phyloP scores from a whole-genome alignment of 345 rosid species.

The Eutrema heterophyllum region DNA sequence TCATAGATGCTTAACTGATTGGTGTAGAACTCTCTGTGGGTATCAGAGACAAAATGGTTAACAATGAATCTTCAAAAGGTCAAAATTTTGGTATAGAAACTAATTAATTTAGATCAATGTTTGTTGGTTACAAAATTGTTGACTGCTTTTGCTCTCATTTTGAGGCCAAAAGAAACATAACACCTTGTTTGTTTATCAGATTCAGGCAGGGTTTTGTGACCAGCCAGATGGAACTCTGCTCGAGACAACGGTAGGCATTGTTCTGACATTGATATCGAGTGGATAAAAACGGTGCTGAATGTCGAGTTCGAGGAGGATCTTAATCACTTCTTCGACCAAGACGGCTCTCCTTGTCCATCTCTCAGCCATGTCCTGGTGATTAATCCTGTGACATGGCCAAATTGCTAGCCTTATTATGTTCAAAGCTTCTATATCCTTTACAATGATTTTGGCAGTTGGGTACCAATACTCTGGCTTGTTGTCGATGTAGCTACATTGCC shows the following conservation, averaged over 20 bases:
- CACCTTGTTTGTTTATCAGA: neutral
- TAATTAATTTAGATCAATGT: slow-evolving; percentile 16
- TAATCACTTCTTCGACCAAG: slow-evolving; percentile 64
- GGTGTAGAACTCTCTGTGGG: neutral
- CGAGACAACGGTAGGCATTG: slow-evolving; percentile 43
- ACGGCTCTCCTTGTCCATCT: slow-evolving; percentile 52
- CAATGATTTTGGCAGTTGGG: slow-evolving; percentile 42
- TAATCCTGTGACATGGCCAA: slow-evolving; percentile 64
- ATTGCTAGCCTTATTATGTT: slow-evolving; percentile 49
- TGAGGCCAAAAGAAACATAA: neutral
- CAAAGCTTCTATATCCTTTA: slow-evolving; percentile 52
- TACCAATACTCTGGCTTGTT: slow-evolving; percentile 76
- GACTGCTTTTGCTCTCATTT: neutral
- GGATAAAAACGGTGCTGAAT: slow-evolving; percentile 65
- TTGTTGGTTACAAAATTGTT: slow-evolving; percentile 25
- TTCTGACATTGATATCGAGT: slow-evolving; percentile 51
- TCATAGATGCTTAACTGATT: neutral
- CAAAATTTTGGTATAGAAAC: slow-evolving; percentile 3
- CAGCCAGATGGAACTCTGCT: slow-evolving; percentile 44
- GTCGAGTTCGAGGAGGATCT: slow-evolving; percentile 66
- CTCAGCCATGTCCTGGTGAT: slow-evolving; percentile 62
- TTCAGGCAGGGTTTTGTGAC: slow-evolving; percentile 26
- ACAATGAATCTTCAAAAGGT: neutral
- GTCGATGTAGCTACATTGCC: slow-evolving; percentile 49
- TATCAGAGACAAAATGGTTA: neutral